Percentiles rank a stretch among this genome's conserved stretches.
Conservation (phyloP, 495 filamentous ascomycete species). For the Podospora sp. region DNA sequence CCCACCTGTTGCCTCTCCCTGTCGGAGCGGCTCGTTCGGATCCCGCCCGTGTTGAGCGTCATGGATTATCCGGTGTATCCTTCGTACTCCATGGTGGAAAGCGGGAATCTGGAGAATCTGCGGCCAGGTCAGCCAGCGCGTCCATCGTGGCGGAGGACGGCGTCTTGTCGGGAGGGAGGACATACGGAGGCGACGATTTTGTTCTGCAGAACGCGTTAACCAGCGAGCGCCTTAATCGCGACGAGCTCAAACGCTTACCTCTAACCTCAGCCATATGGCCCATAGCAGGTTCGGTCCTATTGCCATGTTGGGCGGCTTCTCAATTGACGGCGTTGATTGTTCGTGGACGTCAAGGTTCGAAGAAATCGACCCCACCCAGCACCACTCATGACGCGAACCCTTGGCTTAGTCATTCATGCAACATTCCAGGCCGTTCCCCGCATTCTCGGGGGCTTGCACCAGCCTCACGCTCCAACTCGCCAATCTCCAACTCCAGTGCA, state of each 20-base stretch:
- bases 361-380: background rate
- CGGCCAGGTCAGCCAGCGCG: constrained; percentile 1
- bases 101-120: constrained; percentile 6
- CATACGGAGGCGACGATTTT: constrained; percentile 36
- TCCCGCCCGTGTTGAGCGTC: constrained; percentile 44
- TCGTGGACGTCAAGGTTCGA: background rate
- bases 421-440: background rate
- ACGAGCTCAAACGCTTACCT: constrained; percentile 16
- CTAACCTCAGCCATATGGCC: constrained; percentile 19
- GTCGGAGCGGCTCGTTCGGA: constrained; percentile 44
- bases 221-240: background rate
- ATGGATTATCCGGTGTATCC: constrained; percentile 43
- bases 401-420: background rate
- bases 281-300: constrained; percentile 18
- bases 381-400: background rate
- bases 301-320: constrained; percentile 8
- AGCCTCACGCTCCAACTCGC: background rate
- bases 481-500: constrained; percentile 1
- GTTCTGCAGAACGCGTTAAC: constrained; percentile 28
- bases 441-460: background rate
- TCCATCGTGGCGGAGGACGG: background rate
- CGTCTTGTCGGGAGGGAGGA: background rate
- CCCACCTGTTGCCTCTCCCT: constrained; percentile 47
- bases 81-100: constrained; percentile 46
- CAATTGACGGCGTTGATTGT: background rate